phyloP scores from a whole-genome alignment of 2,329 filamentous ascomycete species.

The Blastomyces gilchristii region DNA sequence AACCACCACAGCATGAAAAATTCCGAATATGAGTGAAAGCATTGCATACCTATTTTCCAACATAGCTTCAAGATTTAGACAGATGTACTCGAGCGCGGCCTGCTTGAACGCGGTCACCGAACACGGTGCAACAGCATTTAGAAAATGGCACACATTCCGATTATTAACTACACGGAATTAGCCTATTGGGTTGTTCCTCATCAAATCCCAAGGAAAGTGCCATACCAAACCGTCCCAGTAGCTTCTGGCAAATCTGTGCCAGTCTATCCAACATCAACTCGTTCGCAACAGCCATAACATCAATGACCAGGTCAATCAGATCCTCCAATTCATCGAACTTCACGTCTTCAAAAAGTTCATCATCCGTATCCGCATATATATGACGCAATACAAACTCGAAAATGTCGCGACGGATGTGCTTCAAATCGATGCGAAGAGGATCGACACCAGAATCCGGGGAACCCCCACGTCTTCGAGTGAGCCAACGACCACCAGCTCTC shows the following conservation, averaged over 20 bases:
- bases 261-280: conserved; percentile 91
- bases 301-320: conserved; percentile 79
- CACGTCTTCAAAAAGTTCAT: conserved; percentile 70
- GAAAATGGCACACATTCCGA: conserved; percentile 72
- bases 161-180: conserved; percentile 50
- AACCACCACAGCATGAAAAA: background rate
- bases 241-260: conserved; percentile 76
- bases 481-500: conserved; percentile 75
- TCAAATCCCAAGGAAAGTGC: conserved; percentile 11
- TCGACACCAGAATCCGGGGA: conserved; percentile 27
- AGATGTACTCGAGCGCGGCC: conserved; percentile 80
- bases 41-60: conserved; percentile 63
- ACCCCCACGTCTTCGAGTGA: conserved; percentile 55
- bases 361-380: conserved; percentile 72
- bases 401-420: conserved; percentile 61
- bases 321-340: conserved; percentile 63
- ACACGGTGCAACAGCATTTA: conserved; percentile 79
- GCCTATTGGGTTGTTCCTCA: conserved; percentile 9
- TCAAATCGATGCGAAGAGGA: conserved; percentile 63
- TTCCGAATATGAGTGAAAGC: background rate
- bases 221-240: conserved; percentile 66
- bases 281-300: conserved; percentile 81
- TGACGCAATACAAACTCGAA: conserved; percentile 72
- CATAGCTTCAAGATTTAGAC: conserved; percentile 81
- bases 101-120: conserved; percentile 79